Percentiles rank a stretch among this genome's conserved stretches.
phyloP scores from a whole-genome alignment of 331 rosid species.

The Arachis monticola region DNA sequence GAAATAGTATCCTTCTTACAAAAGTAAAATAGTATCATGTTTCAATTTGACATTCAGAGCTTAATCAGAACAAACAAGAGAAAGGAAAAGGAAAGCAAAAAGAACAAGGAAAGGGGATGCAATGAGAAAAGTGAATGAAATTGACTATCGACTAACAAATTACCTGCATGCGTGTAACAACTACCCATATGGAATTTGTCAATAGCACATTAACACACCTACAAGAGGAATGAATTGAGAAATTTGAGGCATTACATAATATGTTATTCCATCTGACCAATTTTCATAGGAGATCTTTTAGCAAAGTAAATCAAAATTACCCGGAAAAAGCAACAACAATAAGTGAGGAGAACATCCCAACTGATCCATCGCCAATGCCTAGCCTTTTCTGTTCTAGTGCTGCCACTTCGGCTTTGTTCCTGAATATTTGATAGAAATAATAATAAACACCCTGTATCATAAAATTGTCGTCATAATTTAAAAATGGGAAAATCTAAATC shows the following conservation, averaged over 20 bases:
- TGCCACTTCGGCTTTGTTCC: too few relatives aligned
- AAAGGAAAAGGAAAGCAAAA: background rate
- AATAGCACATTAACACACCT: slow-evolving; percentile 95
- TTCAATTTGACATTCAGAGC: slow-evolving; percentile 8
- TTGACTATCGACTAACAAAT: too few relatives aligned
- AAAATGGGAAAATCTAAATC: background rate
- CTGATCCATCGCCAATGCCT: too few relatives aligned
- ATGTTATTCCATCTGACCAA: slow-evolving; percentile 8
- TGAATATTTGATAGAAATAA: too few relatives aligned
- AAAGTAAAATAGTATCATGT: background rate
- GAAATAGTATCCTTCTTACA: too few relatives aligned
- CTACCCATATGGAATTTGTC: slow-evolving; percentile 48
- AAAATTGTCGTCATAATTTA: too few relatives aligned
- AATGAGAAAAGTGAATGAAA: background rate
- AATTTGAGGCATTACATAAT: slow-evolving; percentile 31
- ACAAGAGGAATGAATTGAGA: slow-evolving; percentile 40
- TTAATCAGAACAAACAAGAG: slow-evolving; percentile 2
- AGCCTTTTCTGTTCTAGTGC: too few relatives aligned
- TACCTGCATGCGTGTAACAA: too few relatives aligned
- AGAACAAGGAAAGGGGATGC: background rate
- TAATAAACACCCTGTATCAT: too few relatives aligned
- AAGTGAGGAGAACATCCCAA: too few relatives aligned
- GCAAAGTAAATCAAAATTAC: slow-evolving; percentile 61
- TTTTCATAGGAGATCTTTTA: background rate
- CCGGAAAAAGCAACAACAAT: slow-evolving; percentile 36